Base-by-base conservation (phyloP, 495 filamentous ascomycete species). In the Oidiodendron maius region DNA sequence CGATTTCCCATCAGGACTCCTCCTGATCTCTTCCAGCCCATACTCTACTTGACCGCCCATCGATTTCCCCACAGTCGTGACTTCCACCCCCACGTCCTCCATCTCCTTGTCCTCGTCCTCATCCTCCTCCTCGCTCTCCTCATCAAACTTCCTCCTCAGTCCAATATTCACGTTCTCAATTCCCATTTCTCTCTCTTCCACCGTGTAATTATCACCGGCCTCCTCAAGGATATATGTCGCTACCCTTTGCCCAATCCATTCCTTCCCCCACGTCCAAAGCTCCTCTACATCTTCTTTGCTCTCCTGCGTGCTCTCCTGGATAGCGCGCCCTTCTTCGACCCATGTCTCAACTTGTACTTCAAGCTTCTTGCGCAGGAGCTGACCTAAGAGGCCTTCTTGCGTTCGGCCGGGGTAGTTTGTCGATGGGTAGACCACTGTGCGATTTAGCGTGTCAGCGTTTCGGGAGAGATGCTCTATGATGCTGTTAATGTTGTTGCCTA, bases 341-440 rank as follows among this genome's bases (percentile, higher is more conserved):
- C 81, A 84, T 24, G 77, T 76, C 52, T 89, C 85, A 21, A 88
- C 80, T 3, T 75, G 70, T 3, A 87, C 84, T 44, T 91, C 86
- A 17, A 86, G 76, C 61, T 91, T 91, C 65, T 91, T 93, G 16
- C 88, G 80, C 17, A 93, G 67, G 1, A 94, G 66, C 45, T 79
- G 71, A 5, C 74, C 64, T 1, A 91, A 76, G 3, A 82, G 65
- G 36, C 57, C 64, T 39, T 83, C 78, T 58, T 91, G 79, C 9
- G 77, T 82, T 36, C 80, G 80, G 10, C 83, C 79, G 9, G 87
- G 87, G 66, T 83, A 91, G 46, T 81, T 79, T 4, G 89, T 84
- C 3, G 80, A 75, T 1, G 89, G 88, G 63, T 89, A 88, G 39
- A 82, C 77, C 53, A 78, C 78, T 40, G 83, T 62, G 15, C 76